Base-by-base conservation (phyloP, 2,329 filamentous ascomycete genomes). In the Fonsecaea multimorphosa region DNA sequence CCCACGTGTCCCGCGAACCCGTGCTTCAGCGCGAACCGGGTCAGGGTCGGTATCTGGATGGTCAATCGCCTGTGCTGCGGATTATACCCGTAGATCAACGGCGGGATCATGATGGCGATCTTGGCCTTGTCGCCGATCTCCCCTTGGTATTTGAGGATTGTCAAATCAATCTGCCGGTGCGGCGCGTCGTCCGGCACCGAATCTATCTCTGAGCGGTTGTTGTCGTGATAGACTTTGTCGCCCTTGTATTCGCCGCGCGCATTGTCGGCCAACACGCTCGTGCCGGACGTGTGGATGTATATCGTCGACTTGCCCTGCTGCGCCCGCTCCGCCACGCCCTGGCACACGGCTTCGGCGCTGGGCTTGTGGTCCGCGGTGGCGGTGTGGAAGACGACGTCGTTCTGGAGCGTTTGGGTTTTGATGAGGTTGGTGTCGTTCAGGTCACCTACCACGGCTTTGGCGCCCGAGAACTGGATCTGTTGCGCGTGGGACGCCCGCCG, bases 351-450 rank as follows among this genome's bases (percentile, higher is more conserved):
- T 68, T 80, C 68, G 1, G 76, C 82, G 19, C 77, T 80, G 14
- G 80, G 78, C n/a, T 81, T 72, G 64, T 84, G 77, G 72, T 84
- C 82, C 3, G 81, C 80, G 3, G 81, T 82, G 11, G 83, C 83
- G 9, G 79, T 83, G 72, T 84, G 81, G 59, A 85, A 74, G 38
- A 80, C 73, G 8, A 82, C 78, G 55, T 84, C 82, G 67, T 75
- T 74, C 27, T 76, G 65, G 1, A 72, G 58, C 1, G 76, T 72
- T 12, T 80, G 74, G 46, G 79, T 72, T 3, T 73, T 73, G 70
- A 83, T 81, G n/a, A 79, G 65, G 1, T 73, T 69, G 12, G 74
- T 75, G 67, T 83, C 79, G 55, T 80, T 73, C 5, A 83, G 70
- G 38, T 76, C 75, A 12, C 80, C 81, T 36, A 77, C 67, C 16